A percentile compares a stretch with the other conserved stretches of the same genome.
Conservation (phyloP, 225 moss, liverwort and hornwort species). For the Climacium dendroides region DNA sequence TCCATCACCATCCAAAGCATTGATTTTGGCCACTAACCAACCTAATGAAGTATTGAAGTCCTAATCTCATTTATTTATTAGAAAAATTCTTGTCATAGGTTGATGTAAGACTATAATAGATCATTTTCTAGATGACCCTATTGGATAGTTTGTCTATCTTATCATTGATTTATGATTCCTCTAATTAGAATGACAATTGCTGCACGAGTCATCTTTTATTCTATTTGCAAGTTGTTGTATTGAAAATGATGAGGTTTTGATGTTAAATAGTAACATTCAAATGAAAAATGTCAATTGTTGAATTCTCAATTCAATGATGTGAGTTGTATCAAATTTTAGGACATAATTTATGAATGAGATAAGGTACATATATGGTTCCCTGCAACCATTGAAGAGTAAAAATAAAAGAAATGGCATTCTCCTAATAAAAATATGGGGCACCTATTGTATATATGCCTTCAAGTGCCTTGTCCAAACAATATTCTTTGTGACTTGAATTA, state of each 20-base stretch:
- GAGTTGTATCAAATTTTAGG: neutral
- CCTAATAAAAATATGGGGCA: neutral
- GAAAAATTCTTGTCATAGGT: too few species aligned
- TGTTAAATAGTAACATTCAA: neutral
- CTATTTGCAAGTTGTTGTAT: neutral
- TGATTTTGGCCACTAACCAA: too few species aligned
- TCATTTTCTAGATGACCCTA: too few species aligned
- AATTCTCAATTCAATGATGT: neutral
- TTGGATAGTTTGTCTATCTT: too few species aligned
- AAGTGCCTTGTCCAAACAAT: neutral
- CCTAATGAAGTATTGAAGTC: too few species aligned
- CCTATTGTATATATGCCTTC: neutral
- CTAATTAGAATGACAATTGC: neutral
- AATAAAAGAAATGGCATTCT: neutral
- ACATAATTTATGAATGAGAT: neutral
- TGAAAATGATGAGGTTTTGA: fast-evolving
- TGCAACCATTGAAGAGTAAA: neutral
- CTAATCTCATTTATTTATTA: too few species aligned
- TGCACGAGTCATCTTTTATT: neutral
- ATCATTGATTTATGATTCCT: neutral
- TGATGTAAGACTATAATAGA: too few species aligned
- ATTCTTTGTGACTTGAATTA: neutral
- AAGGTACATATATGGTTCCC: neutral
- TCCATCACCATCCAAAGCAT: too few species aligned
- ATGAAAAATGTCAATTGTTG: neutral